Percentiles rank a stretch among this genome's conserved stretches.
Conservation (phyloP, 805 yeast genomes). For the Wickerhamiella azyma region DNA sequence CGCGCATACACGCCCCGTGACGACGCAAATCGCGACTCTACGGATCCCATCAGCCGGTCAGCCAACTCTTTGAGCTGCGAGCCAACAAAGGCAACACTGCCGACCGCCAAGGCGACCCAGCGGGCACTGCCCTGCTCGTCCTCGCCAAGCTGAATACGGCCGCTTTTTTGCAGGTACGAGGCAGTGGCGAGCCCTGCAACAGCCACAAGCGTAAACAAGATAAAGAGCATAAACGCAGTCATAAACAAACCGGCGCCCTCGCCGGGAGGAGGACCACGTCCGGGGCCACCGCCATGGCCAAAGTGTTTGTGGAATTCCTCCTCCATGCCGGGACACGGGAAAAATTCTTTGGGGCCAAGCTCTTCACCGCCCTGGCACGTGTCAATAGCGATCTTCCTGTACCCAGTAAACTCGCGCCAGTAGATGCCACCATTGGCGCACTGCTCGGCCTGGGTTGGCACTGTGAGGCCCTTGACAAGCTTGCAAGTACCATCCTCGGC, state of each 20-base stretch:
- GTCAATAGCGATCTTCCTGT: slow-evolving; percentile 70
- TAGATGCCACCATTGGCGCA: slow-evolving; percentile 34
- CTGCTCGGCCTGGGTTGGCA: slow-evolving; percentile 27
- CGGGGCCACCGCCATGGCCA: slow-evolving; percentile 32
- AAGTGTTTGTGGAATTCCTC: slow-evolving; percentile 38
- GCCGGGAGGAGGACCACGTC: slow-evolving; percentile 13
- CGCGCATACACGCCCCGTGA: slow-evolving; percentile 22
- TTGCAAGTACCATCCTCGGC: slow-evolving; percentile 73
- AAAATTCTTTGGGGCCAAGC: slow-evolving; percentile 32
- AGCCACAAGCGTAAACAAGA: slow-evolving; percentile 62
- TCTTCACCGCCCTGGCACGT: slow-evolving; percentile 74
- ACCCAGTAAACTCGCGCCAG: slow-evolving; percentile 77
- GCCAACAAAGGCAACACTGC: slow-evolving; percentile 4
- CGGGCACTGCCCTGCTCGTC: neutral
- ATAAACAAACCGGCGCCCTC: slow-evolving; percentile 24
- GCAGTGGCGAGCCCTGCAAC: slow-evolving; percentile 24
- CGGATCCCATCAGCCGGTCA: slow-evolving; percentile 1
- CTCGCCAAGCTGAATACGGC: slow-evolving; percentile 10
- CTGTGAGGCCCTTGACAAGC: slow-evolving; percentile 58
- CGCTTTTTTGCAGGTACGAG: neutral
- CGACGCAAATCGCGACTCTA: slow-evolving; percentile 8
- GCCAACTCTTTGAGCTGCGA: slow-evolving; percentile 3
- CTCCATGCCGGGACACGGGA: slow-evolving; percentile 82
- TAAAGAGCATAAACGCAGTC: slow-evolving; percentile 47
- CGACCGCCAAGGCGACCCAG: neutral